These are phyloP conservation scores for Colletotrichum nymphaeae DNA, from an alignment of 2,329 filamentous ascomycete species.

Conservation along the genomic window DNA sequence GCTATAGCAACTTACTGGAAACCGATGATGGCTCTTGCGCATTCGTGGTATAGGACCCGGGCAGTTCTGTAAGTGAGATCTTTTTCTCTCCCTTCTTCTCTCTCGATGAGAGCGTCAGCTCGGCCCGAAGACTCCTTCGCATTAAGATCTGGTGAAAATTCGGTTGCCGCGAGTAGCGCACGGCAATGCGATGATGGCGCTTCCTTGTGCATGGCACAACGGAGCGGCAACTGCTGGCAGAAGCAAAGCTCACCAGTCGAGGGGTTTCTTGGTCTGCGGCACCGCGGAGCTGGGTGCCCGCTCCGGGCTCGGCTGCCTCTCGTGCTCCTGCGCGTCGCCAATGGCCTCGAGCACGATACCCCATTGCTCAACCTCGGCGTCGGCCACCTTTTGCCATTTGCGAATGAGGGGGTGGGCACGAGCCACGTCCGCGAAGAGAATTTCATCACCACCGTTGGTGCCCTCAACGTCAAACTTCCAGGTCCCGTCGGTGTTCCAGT, in stretches of 20 bases:
- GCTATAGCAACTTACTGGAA: conserved; percentile 19
- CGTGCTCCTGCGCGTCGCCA: conserved; percentile 46
- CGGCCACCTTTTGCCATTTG: conserved; percentile 65
- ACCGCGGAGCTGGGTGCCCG: conserved; percentile 39
- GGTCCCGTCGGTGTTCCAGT: conserved; percentile 76
- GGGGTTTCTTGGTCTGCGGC: conserved; percentile 43
- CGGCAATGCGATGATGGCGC: neutral
- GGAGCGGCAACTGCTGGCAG: neutral
- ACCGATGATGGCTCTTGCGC: conserved; percentile 3
- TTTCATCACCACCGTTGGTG: conserved; percentile 47
- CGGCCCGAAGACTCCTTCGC: conserved; percentile 5
- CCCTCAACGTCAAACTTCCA: conserved; percentile 72
- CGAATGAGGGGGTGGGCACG: conserved; percentile 73
- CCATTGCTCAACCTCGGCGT: conserved; percentile 47
- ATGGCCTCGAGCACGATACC: conserved; percentile 45
- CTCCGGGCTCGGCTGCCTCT: conserved; percentile 41
- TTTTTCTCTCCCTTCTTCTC: neutral
- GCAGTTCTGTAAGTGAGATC: neutral
- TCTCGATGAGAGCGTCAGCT: neutral
- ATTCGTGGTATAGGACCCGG: neutral
- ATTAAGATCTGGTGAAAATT: neutral
- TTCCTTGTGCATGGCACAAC: neutral
- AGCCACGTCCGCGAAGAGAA: conserved; percentile 72
- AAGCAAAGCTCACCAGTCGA: conserved; percentile 50
- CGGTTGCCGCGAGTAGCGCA: neutral